Percentiles rank a stretch among this genome's conserved stretches.
Conservation (phyloP, 371 early-diverging fungal genomes). For the Apophysomyces elegans region DNA sequence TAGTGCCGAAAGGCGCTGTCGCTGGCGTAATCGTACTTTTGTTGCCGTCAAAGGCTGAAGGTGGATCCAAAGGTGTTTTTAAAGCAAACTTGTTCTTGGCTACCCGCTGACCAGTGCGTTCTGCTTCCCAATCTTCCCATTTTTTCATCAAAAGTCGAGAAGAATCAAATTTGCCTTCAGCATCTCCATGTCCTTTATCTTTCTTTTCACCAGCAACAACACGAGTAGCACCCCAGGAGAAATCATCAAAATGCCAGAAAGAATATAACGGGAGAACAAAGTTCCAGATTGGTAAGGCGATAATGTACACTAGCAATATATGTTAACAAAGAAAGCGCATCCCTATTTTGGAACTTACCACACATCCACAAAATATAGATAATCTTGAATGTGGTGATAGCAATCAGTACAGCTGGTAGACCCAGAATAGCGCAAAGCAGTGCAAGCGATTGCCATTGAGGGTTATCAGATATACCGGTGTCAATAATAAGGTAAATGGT, state of each 20-base stretch:
- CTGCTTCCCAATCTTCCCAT: constrained; percentile 78
- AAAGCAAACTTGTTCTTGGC: constrained; percentile 34
- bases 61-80: constrained; percentile 35
- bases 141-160: constrained; percentile 61
- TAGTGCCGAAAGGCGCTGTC: constrained; percentile 43
- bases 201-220: constrained; percentile 75
- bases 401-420: constrained; percentile 86
- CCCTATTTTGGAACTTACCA: constrained; percentile 36
- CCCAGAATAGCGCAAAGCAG: constrained; percentile 72
- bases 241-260: constrained; percentile 97
- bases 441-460: constrained; percentile 68
- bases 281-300: constrained; percentile 95
- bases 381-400: constrained; percentile 82
- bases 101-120: constrained; percentile 51
- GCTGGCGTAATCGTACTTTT: constrained; percentile 20
- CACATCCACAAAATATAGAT: constrained; percentile 83
- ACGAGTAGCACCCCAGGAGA: constrained; percentile 92
- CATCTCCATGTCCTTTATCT: constrained; percentile 62
- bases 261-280: constrained; percentile 91
- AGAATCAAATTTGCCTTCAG: constrained; percentile 72
- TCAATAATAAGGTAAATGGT: constrained; percentile 56
- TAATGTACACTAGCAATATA: constrained; percentile 50
- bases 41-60: constrained; percentile 35
- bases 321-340: background rate
- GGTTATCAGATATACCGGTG: constrained; percentile 51